phyloP scores from a whole-genome alignment of 805 yeast species.

The Helenozyma rhizophorensis region DNA sequence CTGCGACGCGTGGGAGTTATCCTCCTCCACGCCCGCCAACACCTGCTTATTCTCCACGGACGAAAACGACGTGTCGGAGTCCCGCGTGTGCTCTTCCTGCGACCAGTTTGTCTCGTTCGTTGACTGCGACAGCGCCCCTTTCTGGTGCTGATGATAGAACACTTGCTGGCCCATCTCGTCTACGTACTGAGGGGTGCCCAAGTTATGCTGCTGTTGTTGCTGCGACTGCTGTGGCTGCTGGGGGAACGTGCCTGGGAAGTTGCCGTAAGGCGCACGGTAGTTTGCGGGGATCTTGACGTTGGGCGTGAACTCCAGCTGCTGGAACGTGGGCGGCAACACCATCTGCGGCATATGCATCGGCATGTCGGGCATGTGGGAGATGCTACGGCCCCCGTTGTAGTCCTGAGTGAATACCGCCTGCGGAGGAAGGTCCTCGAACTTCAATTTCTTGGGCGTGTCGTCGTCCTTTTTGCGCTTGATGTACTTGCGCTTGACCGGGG shows the following conservation, averaged over 20 bases:
- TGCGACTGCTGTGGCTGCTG: not conserved
- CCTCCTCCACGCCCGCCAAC: constrained; percentile 44
- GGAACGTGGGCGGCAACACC: constrained; percentile 20
- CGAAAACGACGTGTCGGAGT: constrained; percentile 36
- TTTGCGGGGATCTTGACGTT: constrained; percentile 3
- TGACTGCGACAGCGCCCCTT: constrained; percentile 26
- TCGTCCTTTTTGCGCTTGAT: constrained; percentile 59
- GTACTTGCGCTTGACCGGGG: constrained; percentile 40
- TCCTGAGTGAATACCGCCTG: constrained; percentile 19
- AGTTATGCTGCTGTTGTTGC: not conserved
- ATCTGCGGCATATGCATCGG: constrained; percentile 4
- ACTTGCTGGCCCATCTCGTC: constrained; percentile 12
- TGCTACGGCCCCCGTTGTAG: constrained; percentile 5
- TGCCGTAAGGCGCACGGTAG: no score
- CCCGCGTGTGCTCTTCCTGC: constrained; percentile 34
- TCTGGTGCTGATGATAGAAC: constrained; percentile 10
- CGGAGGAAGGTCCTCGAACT: constrained; percentile 16
- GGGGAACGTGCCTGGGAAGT: not conserved
- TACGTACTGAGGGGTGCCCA: constrained; percentile 1
- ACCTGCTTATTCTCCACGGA: constrained; percentile 11
- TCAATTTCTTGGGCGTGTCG: constrained; percentile 49
- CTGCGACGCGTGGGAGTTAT: constrained; percentile 35
- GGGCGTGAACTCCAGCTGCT: constrained; percentile 20
- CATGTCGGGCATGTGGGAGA: constrained; percentile 5
- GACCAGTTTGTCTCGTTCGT: constrained; percentile 45